Percentiles rank a stretch among this genome's conserved stretches.
Evolutionary conservation across 345 rosid genomes (phyloP).

Genomic region (Arabidopsis thaliana): TAIR10.1 NC_003075.7:14075501-14076000

Average conservation of each 20-base stretch:
- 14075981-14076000: conserved; percentile 24
- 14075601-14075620: conserved; percentile 66
- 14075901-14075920: conserved; percentile 65
- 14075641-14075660: not conserved
- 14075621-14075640: conserved; percentile 57
- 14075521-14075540: conserved; percentile 70
- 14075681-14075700: not conserved
- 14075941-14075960: conserved; percentile 55
- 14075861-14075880: conserved; percentile 70
- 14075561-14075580: conserved; percentile 49
- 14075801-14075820: conserved; percentile 47
- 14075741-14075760: conserved; percentile 66
- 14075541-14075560: conserved; percentile 49
- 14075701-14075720: conserved; percentile 34
- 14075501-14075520: conserved; percentile 58
- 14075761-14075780: conserved; percentile 63
- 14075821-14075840: conserved; percentile 69
- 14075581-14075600: conserved; percentile 58
- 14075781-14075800: conserved; percentile 48
- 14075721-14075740: conserved; percentile 66
- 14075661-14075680: too few species aligned
- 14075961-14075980: conserved; percentile 40
- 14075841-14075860: conserved; percentile 67
- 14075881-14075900: conserved; percentile 76
- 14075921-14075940: conserved; percentile 59